Evolutionary conservation across 805 yeast species (phyloP).

Genomic region (Ogataea philodendri): DNA sequence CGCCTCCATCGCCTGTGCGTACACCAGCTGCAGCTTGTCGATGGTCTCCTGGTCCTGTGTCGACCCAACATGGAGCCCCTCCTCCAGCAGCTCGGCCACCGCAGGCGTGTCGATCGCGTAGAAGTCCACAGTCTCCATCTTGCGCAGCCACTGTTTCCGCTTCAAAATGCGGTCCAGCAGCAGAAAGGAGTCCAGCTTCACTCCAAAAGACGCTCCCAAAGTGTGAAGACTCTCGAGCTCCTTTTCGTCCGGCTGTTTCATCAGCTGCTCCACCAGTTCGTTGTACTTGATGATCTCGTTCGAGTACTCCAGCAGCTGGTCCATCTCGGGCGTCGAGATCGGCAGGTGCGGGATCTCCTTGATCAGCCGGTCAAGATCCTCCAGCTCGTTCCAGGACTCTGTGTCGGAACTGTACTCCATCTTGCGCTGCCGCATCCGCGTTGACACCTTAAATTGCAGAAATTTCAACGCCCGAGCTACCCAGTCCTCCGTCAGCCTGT

Average conservation of each 20-base stretch:
- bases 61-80: conserved; percentile 24
- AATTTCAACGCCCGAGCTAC: conserved; percentile 53
- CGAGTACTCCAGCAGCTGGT: conserved; percentile 52
- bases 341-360: conserved; percentile 48
- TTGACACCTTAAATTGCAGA: conserved; percentile 50
- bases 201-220: conserved; percentile 59
- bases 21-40: conserved; percentile 13
- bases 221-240: conserved; percentile 45
- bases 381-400: conserved; percentile 24
- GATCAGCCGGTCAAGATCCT: conserved; percentile 39
- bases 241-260: conserved; percentile 41
- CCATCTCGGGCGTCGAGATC: conserved; percentile 57
- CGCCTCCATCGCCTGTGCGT: conserved; percentile 15
- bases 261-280: conserved; percentile 41
- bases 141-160: conserved; percentile 40
- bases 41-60: conserved; percentile 18
- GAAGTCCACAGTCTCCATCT: conserved; percentile 23
- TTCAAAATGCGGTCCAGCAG: conserved; percentile 38
- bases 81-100: conserved; percentile 22
- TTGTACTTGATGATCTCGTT: conserved; percentile 53
- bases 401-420: conserved; percentile 23
- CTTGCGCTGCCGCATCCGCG: conserved; percentile 39
- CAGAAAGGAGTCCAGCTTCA: conserved; percentile 49
- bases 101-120: conserved; percentile 24
- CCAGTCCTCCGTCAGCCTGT: conserved; percentile 49